A percentile compares a stretch with the other conserved stretches of the same genome.
Conservation (phyloP, 2,329 filamentous ascomycete species). For the Chrysoporthe puriensis region DNA sequence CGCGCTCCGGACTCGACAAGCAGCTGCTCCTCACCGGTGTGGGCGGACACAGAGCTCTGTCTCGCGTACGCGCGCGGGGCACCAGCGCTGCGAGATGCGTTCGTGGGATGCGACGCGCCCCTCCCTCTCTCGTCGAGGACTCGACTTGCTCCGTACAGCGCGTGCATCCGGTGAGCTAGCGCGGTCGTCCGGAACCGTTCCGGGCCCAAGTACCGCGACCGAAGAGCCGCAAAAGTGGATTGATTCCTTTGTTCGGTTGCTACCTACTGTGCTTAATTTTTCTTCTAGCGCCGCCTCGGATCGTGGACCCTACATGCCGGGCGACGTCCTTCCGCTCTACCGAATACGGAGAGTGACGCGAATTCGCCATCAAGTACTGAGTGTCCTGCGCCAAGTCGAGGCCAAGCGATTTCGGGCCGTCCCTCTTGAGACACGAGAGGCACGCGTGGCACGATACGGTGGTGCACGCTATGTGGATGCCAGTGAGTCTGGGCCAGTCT, state of each 20-base stretch:
- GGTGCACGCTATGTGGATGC: neutral
- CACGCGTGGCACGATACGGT: neutral
- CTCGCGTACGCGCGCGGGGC: neutral
- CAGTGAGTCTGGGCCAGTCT: neutral
- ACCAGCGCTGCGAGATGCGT: too few species aligned
- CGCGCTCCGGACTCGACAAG: neutral
- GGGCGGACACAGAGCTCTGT: neutral
- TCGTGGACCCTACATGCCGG: too few species aligned
- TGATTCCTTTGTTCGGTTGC: neutral
- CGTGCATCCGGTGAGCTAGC: neutral
- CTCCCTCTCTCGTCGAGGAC: neutral
- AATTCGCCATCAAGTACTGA: neutral
- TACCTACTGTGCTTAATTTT: neutral
- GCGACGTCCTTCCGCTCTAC: too few species aligned
- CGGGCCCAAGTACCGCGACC: neutral
- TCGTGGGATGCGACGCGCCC: neutral
- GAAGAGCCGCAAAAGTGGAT: constrained; percentile 1
- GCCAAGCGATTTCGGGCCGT: constrained; percentile 3
- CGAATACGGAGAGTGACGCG: too few species aligned
- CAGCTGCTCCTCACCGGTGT: neutral
- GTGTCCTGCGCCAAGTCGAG: neutral
- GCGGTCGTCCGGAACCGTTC: neutral
- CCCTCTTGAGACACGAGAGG: neutral
- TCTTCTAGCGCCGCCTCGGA: too few species aligned
- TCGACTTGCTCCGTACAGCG: too few species aligned